Conservation (phyloP, 2,329 filamentous ascomycete genomes). For the Sclerotinia nivalis region DNA sequence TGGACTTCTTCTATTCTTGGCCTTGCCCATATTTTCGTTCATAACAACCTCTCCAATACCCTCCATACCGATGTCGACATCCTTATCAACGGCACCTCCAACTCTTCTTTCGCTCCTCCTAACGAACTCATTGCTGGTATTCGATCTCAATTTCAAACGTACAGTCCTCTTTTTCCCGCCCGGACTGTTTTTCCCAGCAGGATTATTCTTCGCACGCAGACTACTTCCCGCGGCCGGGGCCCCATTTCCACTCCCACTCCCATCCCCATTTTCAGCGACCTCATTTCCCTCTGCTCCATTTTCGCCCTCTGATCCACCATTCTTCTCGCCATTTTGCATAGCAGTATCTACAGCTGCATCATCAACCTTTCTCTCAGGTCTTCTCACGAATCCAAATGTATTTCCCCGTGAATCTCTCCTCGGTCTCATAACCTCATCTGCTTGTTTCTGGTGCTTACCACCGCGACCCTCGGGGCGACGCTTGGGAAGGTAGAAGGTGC, state of each 20-base stretch:
- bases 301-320: neutral
- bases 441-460: neutral
- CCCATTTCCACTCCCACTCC: no score
- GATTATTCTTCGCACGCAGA: neutral
- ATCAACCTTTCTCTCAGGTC: neutral
- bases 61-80: neutral
- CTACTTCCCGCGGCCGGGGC: neutral
- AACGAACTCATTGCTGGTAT: neutral
- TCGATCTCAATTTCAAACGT: neutral
- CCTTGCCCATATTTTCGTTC: neutral
- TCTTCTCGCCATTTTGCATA: neutral
- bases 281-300: neutral
- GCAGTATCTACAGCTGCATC: no score
- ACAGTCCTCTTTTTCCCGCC: neutral
- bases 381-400: slow-evolving; percentile 1
- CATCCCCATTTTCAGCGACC: no score
- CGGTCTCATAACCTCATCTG: neutral
- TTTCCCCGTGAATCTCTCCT: neutral
- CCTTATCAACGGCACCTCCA: neutral
- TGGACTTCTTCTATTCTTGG: neutral
- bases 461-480: neutral
- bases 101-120: slow-evolving; percentile 4
- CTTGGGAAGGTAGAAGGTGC: slow-evolving; percentile 3
- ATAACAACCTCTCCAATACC: no score
- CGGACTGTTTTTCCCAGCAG: neutral